phyloP scores from a whole-genome alignment of 495 filamentous ascomycete genomes.

The Neurospora sp. region DNA sequence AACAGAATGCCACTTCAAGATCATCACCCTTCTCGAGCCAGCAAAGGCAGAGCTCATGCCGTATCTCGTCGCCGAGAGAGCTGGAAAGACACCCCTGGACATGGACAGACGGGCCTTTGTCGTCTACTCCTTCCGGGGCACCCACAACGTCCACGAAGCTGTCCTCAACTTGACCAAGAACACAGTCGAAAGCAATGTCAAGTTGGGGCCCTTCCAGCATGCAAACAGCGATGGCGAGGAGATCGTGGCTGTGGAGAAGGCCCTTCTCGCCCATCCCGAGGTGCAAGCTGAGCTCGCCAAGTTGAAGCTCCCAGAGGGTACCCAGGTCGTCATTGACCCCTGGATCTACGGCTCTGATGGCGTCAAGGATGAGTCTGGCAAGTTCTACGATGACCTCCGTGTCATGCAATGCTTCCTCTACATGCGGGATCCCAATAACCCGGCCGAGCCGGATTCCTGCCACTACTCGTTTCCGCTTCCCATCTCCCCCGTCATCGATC shows the following conservation, averaged over 20 bases:
- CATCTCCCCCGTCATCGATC: constrained; percentile 68
- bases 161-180: constrained; percentile 44
- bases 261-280: constrained; percentile 42
- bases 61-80: constrained; percentile 26
- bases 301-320: constrained; percentile 52
- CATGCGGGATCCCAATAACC: constrained; percentile 46
- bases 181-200: constrained; percentile 48
- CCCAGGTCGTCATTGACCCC: constrained; percentile 51
- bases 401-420: constrained; percentile 61
- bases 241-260: constrained; percentile 48
- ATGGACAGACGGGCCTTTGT: constrained; percentile 47
- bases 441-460: constrained; percentile 52
- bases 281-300: constrained; percentile 57
- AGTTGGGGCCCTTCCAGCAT: constrained; percentile 47
- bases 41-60: constrained; percentile 47
- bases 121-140: constrained; percentile 54
- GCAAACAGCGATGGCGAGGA: constrained; percentile 49
- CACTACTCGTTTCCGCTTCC: constrained; percentile 72
- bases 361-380: constrained; percentile 35
- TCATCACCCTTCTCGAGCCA: constrained; percentile 56
- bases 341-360: constrained; percentile 66
- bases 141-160: constrained; percentile 59
- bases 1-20: constrained; percentile 50
- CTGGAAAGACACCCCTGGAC: constrained; percentile 8
- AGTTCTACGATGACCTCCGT: constrained; percentile 43